Conservation (phyloP, 2,329 filamentous ascomycete species). For the Penicillium corylophilum region DNA sequence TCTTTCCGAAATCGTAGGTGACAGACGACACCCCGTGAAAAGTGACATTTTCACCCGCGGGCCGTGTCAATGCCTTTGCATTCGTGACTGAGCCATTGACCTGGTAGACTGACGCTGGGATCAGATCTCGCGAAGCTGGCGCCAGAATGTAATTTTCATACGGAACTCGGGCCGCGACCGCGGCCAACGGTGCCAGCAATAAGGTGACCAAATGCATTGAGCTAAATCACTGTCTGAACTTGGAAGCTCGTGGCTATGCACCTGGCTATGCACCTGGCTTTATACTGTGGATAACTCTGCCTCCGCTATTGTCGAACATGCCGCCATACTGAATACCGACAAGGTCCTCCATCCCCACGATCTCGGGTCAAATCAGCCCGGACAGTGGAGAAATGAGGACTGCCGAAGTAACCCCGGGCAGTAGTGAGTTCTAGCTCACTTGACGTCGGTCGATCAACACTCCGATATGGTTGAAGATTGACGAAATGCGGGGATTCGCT, state of each 20-base stretch:
- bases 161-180: constrained; percentile 16
- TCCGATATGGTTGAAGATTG: not conserved
- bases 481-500: not conserved
- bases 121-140: constrained; percentile 27
- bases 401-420: not conserved
- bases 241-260: no score
- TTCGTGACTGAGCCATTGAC: constrained; percentile 32
- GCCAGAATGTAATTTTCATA: constrained; percentile 38
- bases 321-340: no score
- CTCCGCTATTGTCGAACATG: no score
- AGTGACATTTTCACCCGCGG: constrained; percentile 3
- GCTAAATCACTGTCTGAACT: no score
- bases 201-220: not conserved
- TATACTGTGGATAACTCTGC: no score
- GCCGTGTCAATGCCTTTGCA: constrained; percentile 15
- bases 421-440: not conserved
- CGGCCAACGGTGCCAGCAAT: constrained; percentile 2
- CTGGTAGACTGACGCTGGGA: constrained; percentile 26
- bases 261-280: no score
- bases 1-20: constrained; percentile 42
- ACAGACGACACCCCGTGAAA: constrained; percentile 32
- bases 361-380: not conserved
- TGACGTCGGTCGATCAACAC: not conserved
- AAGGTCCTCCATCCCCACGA: no score
- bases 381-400: not conserved